A percentile compares a stretch with the other conserved stretches of the same genome.
Conservation (phyloP, 2,329 filamentous ascomycete genomes). For the Ceratocystiopsis sp. region DNA sequence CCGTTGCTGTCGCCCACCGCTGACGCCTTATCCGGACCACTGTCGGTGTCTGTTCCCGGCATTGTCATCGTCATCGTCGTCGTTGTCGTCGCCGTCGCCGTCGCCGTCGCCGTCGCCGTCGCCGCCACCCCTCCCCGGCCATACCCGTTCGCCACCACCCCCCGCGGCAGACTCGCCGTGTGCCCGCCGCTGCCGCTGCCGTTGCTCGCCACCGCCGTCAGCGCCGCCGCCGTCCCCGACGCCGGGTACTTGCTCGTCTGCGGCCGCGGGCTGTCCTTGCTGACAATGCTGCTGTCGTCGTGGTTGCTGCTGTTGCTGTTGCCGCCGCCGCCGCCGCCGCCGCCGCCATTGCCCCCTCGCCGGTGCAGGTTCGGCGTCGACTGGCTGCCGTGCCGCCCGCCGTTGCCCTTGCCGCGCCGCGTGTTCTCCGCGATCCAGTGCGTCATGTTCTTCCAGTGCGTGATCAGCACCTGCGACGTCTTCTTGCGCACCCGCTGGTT, state of each 20-base stretch:
- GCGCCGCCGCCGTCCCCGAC: conserved; percentile 19
- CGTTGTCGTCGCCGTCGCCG: conserved; percentile 7
- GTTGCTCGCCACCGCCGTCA: not conserved
- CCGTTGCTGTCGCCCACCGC: not conserved
- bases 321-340: conserved; percentile 6
- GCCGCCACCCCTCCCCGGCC: conserved; percentile 9
- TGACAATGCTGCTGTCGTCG: conserved; percentile 32
- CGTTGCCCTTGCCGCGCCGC: conserved; percentile 29
- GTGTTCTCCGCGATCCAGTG: conserved; percentile 46
- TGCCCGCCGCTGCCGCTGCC: conserved; percentile 4
- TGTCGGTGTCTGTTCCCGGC: too few species aligned
- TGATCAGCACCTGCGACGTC: conserved; percentile 40
- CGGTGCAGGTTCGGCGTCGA: conserved; percentile 42
- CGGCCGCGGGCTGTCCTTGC: conserved; percentile 38
- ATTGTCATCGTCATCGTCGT: conserved; percentile 14
- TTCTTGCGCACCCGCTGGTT: conserved; percentile 35
- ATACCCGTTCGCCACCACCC: conserved; percentile 35
- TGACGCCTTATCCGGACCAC: too few species aligned
- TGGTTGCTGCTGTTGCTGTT: too few species aligned
- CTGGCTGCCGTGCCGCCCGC: conserved; percentile 33
- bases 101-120: conserved; percentile 12
- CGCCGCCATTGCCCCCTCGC: conserved; percentile 26
- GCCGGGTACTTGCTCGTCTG: conserved; percentile 41
- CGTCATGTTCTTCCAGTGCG: conserved; percentile 47
- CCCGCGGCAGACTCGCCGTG: conserved; percentile 30